Evolutionary conservation across 495 filamentous ascomycete genomes (phyloP), one percentile per base, ranked within the genome.

Genomic region (Penicillium egyptiacum): DNA sequence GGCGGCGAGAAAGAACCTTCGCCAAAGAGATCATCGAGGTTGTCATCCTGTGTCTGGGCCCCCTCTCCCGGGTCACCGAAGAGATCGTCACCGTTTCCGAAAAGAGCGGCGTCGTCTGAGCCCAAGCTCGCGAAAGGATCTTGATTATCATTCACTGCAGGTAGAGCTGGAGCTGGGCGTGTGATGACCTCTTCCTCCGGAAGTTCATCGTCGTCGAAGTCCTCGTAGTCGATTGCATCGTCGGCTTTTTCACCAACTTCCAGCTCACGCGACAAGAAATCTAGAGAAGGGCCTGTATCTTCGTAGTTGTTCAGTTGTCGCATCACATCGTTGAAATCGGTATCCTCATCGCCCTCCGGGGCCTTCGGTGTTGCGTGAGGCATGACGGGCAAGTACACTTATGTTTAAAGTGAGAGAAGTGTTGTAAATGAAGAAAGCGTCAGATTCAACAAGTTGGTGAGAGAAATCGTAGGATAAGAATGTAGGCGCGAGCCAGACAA

Each of bases 161-260:
- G 59, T 8, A 52, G 49, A 11, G 47, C 39, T 20, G 48, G 35
- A 2, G 37, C 55, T 22, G 67, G 19, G 8, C 60, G 69, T 41
- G 39, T 23, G 4, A 43, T 16, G 8, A 81, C 82, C 53, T 87
- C 85, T 59, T 89, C 87, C 8, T 88, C 85, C 6, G 86, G 81
- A 31, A 89, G 74, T 57, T 89, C 87, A 65, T 88, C 84, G 57
- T 89, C 87, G 30, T 81, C 80, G 41, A 96, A 88, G 69, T 96
- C 92, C 67, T 90, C 92, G 62, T 85, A 99, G 72, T 99, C 94
- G 17, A 88, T 68, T 16, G 89, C 89, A 74, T 92, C 87, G 37
- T 88, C 88, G 9, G 86, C 89, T 66, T 92, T 93, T 58, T 91
- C 88, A 3, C 82, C 82, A 17, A 79, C 75, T 30, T 87, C 84